A percentile compares a stretch with the other conserved stretches of the same genome.
phyloP scores from a whole-genome alignment of 2,329 filamentous ascomycete species.

The Dactylonectria estremocensis region DNA sequence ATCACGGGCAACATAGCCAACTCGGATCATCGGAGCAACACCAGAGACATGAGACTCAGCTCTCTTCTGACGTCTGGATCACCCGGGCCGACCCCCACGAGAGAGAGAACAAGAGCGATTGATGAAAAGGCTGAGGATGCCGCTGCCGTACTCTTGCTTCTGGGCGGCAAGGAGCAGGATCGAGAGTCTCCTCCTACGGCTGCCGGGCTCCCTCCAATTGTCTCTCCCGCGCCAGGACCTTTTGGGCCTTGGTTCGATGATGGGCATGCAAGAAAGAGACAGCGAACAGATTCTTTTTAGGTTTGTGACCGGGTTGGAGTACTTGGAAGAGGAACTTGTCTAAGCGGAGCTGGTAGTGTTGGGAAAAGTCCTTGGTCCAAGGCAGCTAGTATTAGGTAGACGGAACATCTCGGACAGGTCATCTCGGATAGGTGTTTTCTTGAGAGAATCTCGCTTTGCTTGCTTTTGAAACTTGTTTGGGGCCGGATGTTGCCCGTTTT shows the following conservation, averaged over 20 bases:
- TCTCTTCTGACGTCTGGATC: conserved; percentile 33
- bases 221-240: not conserved
- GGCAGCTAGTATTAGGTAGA: not conserved
- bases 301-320: not conserved
- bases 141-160: conserved; percentile 43
- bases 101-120: conserved; percentile 12
- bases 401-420: conserved; percentile 12
- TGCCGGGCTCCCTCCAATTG: not conserved
- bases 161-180: conserved; percentile 38
- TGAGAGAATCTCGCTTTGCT: conserved; percentile 2
- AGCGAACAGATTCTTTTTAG: conserved; percentile 38
- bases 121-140: conserved; percentile 22
- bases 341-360: not conserved
- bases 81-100: conserved; percentile 38
- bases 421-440: conserved; percentile 14
- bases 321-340: not conserved
- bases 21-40: not conserved
- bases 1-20: conserved; percentile 25
- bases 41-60: conserved; percentile 33
- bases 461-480: conserved; percentile 12
- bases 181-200: conserved; percentile 15
- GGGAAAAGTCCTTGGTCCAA: conserved; percentile 11
- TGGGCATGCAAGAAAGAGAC: conserved; percentile 44
- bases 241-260: conserved; percentile 12
- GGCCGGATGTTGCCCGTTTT: conserved; percentile 11